Percentiles rank a stretch among this genome's conserved stretches.
Evolutionary conservation across 2,329 filamentous ascomycete genomes (phyloP).

Genomic region (Macroventuria anomochaeta): DNA sequence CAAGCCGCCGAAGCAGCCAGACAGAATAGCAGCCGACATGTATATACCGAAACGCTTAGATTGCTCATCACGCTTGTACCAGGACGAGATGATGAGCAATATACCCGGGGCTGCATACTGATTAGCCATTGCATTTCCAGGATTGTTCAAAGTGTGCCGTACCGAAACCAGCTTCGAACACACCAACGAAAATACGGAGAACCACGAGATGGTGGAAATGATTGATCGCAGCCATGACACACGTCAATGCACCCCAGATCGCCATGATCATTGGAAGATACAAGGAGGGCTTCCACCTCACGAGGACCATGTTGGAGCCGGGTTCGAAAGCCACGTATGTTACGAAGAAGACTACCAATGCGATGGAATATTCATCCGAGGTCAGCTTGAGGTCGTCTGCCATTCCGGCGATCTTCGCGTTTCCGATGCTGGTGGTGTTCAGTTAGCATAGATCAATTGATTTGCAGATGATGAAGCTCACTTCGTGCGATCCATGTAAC

Average conservation of each 20-base stretch:
- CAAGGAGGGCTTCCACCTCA: constrained; percentile 57
- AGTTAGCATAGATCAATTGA: neutral
- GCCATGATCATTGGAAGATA: constrained; percentile 61
- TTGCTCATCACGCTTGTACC: constrained; percentile 66
- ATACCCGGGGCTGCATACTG: constrained; percentile 56
- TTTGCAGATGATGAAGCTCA: constrained; percentile 11
- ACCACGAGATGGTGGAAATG: constrained; percentile 58
- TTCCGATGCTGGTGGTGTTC: constrained; percentile 51
- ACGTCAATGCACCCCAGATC: constrained; percentile 59
- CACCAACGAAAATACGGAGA: constrained; percentile 62
- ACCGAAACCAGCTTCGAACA: constrained; percentile 61
- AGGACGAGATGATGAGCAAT: constrained; percentile 62
- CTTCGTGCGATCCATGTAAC: constrained; percentile 55
- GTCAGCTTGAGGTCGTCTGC: constrained; percentile 53
- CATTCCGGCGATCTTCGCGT: constrained; percentile 62
- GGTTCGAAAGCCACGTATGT: constrained; percentile 61
- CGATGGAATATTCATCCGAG: constrained; percentile 59
- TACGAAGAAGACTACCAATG: constrained; percentile 62
- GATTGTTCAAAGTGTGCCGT: neutral
- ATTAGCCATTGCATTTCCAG: neutral
- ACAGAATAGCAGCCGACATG: constrained; percentile 64
- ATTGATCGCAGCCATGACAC: constrained; percentile 59
- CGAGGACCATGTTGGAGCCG: constrained; percentile 62
- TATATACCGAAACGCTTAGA: constrained; percentile 64
- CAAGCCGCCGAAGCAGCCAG: constrained; percentile 61